Percentiles rank a stretch among this genome's conserved stretches.
Conservation (phyloP, 495 filamentous ascomycete genomes). For the Penicillium robsamsonii region DNA sequence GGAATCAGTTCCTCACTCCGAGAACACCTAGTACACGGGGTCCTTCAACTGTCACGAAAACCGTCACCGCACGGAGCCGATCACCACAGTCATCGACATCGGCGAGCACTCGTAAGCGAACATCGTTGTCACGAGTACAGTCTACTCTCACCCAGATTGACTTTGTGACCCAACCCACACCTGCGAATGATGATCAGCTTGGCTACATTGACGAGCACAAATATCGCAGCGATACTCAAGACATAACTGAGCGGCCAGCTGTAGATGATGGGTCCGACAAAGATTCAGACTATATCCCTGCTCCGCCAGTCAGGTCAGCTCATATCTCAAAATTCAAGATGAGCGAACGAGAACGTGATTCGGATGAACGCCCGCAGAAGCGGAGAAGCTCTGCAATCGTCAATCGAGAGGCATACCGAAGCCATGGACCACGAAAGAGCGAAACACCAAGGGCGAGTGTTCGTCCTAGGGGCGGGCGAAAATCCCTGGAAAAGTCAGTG, state of each 20-base stretch:
- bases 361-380: slow-evolving; percentile 18
- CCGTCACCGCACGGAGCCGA: slow-evolving; percentile 15
- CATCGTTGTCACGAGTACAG: slow-evolving; percentile 25
- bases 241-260: slow-evolving; percentile 23
- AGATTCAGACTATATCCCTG: slow-evolving; percentile 26
- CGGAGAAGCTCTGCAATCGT: slow-evolving; percentile 9
- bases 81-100: slow-evolving; percentile 28
- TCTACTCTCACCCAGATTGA: slow-evolving; percentile 47
- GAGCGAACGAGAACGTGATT: slow-evolving; percentile 5
- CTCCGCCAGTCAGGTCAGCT: slow-evolving; percentile 16
- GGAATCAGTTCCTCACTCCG: slow-evolving; percentile 29
- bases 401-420: slow-evolving; percentile 4
- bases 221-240: not conserved
- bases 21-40: slow-evolving; percentile 20
- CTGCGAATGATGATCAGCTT: slow-evolving; percentile 32
- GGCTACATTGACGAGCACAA: slow-evolving; percentile 30
- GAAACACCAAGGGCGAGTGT: slow-evolving; percentile 23
- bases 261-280: slow-evolving; percentile 30
- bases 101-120: slow-evolving; percentile 23
- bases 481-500: slow-evolving; percentile 21
- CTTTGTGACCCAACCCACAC: slow-evolving; percentile 33
- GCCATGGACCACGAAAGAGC: slow-evolving; percentile 11
- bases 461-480: slow-evolving; percentile 23
- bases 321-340: slow-evolving; percentile 23
- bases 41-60: slow-evolving; percentile 19